A percentile compares a stretch with the other conserved stretches of the same genome.
These are phyloP conservation scores for Naganishia albida DNA, from an alignment of 1,284 basidiomycete species.

Conservation along the genomic window DNA sequence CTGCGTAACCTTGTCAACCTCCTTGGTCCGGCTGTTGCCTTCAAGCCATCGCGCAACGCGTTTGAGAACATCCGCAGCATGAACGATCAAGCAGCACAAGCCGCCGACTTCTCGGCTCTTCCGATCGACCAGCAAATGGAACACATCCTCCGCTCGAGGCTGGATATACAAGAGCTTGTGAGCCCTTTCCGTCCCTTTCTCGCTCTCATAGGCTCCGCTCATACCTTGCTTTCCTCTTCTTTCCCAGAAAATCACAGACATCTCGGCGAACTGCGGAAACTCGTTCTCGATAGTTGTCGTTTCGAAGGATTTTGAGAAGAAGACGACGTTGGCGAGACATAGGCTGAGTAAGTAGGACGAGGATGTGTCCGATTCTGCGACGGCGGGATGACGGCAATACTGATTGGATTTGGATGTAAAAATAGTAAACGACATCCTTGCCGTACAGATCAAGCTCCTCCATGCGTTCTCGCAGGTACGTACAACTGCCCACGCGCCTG, in stretches of 20 bases:
- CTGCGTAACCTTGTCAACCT: too few relatives aligned
- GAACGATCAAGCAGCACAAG: constrained; percentile 1
- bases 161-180: constrained; percentile 30
- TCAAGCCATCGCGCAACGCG: too few relatives aligned
- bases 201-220: not conserved
- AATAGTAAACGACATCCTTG: constrained; percentile 50
- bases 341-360: constrained; percentile 49
- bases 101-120: constrained; percentile 20
- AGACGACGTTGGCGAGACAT: constrained; percentile 51
- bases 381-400: not conserved
- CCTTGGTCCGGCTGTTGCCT: too few relatives aligned
- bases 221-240: not conserved
- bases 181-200: not conserved
- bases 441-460: constrained; percentile 48
- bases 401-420: not conserved
- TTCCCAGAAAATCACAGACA: constrained; percentile 29
- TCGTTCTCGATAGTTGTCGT: constrained; percentile 51
- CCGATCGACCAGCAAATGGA: constrained; percentile 28
- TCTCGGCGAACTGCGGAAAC: constrained; percentile 53
- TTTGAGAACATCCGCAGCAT: not conserved
- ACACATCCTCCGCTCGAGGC: constrained; percentile 22
- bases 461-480: constrained; percentile 54
- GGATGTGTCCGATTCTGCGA: not conserved
- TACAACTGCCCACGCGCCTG: not conserved
- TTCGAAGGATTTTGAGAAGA: constrained; percentile 50